A percentile compares a stretch with the other conserved stretches of the same genome.
These are phyloP conservation scores for Lasiodiplodia sp. DNA, from an alignment of 2,329 filamentous ascomycete genomes.

Conservation along the genomic window DNA sequence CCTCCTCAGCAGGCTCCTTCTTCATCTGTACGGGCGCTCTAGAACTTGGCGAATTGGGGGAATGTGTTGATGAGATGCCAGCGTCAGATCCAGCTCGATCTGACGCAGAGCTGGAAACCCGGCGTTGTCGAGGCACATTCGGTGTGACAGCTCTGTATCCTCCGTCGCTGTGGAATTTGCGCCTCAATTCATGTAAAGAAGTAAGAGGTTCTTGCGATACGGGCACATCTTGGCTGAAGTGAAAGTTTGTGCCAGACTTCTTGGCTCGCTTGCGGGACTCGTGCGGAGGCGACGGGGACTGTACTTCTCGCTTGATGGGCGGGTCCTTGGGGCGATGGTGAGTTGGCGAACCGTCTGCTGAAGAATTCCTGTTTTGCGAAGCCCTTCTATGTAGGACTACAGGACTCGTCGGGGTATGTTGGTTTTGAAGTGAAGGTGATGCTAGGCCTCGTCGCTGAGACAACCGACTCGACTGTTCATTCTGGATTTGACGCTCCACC, in stretches of 20 bases:
- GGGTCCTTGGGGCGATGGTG: not conserved
- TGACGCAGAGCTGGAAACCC: slow-evolving; percentile 27
- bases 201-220: slow-evolving; percentile 18
- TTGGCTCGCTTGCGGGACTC: slow-evolving; percentile 12
- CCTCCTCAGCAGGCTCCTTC: not conserved
- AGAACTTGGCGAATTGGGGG: not conserved
- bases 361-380: not conserved
- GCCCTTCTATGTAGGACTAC: too few species aligned
- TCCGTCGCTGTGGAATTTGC: not conserved
- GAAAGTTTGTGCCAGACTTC: slow-evolving; percentile 2
- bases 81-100: not conserved
- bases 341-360: not conserved
- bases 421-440: not conserved
- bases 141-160: not conserved
- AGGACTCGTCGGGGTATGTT: not conserved
- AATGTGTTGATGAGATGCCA: not conserved
- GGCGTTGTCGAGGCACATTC: not conserved
- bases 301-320: slow-evolving; percentile 3
- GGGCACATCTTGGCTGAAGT: slow-evolving; percentile 30
- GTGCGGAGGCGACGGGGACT: not conserved
- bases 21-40: not conserved
- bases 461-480: slow-evolving; percentile 5
- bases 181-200: slow-evolving; percentile 8
- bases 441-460: not conserved
- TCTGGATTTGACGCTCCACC: slow-evolving; percentile 16